Percentiles rank a stretch among this genome's conserved stretches.
phyloP scores from a whole-genome alignment of 1,284 basidiomycete genomes.

The Ganoderma sinense region DNA sequence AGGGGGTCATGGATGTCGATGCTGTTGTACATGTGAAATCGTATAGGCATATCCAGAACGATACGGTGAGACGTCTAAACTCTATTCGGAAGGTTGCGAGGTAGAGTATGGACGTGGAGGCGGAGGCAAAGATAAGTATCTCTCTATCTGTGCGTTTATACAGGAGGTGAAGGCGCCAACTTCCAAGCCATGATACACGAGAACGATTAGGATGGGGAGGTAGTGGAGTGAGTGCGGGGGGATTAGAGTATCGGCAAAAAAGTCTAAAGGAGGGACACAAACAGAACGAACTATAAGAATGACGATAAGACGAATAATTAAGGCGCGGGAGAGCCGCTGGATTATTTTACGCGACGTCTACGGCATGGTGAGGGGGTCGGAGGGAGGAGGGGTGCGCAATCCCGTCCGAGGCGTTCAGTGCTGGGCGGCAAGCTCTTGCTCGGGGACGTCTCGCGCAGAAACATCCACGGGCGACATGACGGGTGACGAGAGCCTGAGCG shows the following conservation, averaged over 20 bases:
- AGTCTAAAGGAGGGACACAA: not conserved
- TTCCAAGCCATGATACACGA: not conserved
- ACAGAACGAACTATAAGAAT: not conserved
- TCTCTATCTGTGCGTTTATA: not conserved
- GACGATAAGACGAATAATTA: constrained; percentile 13
- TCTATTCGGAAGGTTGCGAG: constrained; percentile 1
- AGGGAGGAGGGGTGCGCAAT: not conserved
- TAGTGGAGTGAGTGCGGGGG: not conserved
- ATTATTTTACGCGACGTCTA: constrained; percentile 24
- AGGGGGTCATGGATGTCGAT: not conserved
- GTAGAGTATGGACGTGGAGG: not conserved
- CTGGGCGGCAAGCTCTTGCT: not conserved
- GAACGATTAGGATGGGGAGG: not conserved
- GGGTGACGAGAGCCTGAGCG: constrained; percentile 44
- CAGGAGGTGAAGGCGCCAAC: not conserved
- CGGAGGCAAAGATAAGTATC: not conserved
- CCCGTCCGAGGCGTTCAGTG: not conserved
- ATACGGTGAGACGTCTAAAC: constrained; percentile 4
- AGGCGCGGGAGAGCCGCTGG: constrained; percentile 17
- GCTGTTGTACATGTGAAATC: constrained; percentile 16
- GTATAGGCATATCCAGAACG: not conserved
- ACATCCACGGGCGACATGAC: constrained; percentile 22
- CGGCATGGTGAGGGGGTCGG: constrained; percentile 2
- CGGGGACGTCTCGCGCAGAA: constrained; percentile 6
- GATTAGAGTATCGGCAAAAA: not conserved